Percentiles rank a stretch among this genome's conserved stretches.
Conservation (phyloP, 805 yeast genomes). For the Babjeviella inositovora region DNA sequence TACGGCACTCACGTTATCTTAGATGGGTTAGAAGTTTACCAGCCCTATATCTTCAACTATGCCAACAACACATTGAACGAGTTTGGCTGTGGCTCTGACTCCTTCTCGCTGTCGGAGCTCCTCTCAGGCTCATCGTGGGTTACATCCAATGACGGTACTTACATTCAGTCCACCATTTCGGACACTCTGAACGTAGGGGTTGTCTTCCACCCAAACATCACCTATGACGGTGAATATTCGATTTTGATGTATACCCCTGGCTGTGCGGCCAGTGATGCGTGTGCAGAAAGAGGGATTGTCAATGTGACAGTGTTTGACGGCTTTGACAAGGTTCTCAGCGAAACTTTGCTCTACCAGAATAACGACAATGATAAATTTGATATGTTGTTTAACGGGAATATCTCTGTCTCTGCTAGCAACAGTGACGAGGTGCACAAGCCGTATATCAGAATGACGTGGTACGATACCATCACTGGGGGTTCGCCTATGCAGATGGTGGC, state of each 20-base stretch:
- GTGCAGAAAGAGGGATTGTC: conserved; percentile 57
- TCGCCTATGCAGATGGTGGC: conserved; percentile 40
- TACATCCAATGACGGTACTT: conserved; percentile 4
- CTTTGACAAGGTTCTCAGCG: conserved; percentile 14
- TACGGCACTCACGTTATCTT: conserved; percentile 60
- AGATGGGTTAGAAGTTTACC: conserved; percentile 58
- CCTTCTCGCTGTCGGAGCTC: too few relatives aligned
- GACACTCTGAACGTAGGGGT: conserved; percentile 17
- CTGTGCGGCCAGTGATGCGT: conserved; percentile 51
- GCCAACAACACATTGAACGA: conserved; percentile 66
- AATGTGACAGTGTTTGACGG: conserved; percentile 52
- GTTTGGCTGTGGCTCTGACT: conserved; percentile 50
- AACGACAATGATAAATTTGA: conserved; percentile 75
- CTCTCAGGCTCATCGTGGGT: conserved; percentile 6
- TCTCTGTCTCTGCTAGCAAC: conserved; percentile 32
- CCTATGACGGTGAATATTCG: conserved; percentile 61
- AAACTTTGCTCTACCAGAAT: conserved; percentile 55
- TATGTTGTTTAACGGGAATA: conserved; percentile 51
- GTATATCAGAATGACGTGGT: conserved; percentile 22
- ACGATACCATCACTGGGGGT: conserved; percentile 11
- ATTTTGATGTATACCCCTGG: conserved; percentile 78
- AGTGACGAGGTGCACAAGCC: conserved; percentile 15
- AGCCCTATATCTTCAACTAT: conserved; percentile 40
- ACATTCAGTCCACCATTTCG: conserved; percentile 9
- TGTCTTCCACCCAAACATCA: conserved; percentile 49